Conservation (phyloP, 257 asterid genomes). For the Verbascum thapsus region DNA sequence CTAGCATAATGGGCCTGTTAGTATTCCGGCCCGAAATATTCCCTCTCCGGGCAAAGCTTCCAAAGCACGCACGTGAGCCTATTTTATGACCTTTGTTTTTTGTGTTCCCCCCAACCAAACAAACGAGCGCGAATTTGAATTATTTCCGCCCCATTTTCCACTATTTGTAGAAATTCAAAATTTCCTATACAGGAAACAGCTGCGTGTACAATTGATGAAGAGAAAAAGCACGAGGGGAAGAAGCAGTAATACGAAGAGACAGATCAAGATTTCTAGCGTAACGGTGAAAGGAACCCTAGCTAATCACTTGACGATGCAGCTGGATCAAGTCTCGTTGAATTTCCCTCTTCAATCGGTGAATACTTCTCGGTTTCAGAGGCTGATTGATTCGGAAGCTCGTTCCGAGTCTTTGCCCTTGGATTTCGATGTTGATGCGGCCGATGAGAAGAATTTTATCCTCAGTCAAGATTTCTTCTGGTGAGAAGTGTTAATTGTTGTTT, state of each 20-base stretch:
- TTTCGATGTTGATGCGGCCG: conserved; percentile 38
- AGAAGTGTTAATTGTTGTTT: neutral
- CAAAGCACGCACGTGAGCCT: conserved; percentile 18
- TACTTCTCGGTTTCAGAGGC: conserved; percentile 51
- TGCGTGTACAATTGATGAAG: conserved; percentile 34
- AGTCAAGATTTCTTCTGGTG: conserved; percentile 98
- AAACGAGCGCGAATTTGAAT: conserved; percentile 45
- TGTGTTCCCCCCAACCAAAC: conserved; percentile 4
- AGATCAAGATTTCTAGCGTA: conserved; percentile 8
- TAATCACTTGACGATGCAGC: conserved; percentile 58
- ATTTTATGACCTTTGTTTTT: neutral
- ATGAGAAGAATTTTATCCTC: conserved; percentile 73
- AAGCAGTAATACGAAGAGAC: conserved; percentile 30
- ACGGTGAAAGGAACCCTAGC: conserved; percentile 64
- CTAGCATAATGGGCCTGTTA: too few relatives aligned
- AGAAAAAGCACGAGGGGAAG: conserved; percentile 33
- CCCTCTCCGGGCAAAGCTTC: conserved; percentile 20
- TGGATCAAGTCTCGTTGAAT: conserved; percentile 46
- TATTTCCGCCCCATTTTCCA: conserved; percentile 23
- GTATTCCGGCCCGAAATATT: too few relatives aligned
- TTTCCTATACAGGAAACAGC: too few relatives aligned
- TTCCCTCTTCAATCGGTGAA: conserved; percentile 40
- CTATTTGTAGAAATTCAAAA: conserved; percentile 6
- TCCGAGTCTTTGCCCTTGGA: conserved; percentile 37
- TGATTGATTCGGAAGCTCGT: conserved; percentile 48